These are phyloP conservation scores for Termitomyces sp. DNA, from an alignment of 768 basidiomycete species.

Conservation along the genomic window DNA sequence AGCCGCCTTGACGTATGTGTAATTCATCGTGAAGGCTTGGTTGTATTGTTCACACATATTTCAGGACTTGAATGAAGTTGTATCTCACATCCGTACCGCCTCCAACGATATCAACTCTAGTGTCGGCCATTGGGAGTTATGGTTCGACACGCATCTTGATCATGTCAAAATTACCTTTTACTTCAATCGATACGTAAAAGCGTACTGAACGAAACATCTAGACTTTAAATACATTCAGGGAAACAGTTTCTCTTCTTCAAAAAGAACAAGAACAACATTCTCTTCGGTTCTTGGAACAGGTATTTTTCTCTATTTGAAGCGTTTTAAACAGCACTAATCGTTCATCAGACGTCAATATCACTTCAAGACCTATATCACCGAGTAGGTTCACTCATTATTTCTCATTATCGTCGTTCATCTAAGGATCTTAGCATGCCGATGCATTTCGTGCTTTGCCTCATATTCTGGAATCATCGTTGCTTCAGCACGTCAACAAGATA, in stretches of 20 bases:
- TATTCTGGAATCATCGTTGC: not conserved
- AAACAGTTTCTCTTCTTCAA: not conserved
- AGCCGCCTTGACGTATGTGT: constrained; percentile 19
- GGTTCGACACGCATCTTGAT: not conserved
- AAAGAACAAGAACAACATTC: not conserved
- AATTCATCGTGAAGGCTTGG: not conserved
- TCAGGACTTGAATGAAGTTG: constrained; percentile 12
- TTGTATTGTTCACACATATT: not conserved
- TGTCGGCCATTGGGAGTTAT: not conserved
- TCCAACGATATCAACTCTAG: not conserved
- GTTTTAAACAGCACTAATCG: not conserved
- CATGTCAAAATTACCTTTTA: not conserved
- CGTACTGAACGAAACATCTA: not conserved
- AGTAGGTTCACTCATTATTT: not conserved
- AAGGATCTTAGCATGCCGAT: constrained; percentile 2
- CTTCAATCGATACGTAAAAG: not conserved
- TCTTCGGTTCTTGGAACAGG: constrained; percentile 5
- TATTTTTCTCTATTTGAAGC: not conserved
- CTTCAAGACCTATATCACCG: constrained; percentile 7
- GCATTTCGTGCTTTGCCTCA: constrained; percentile 1
- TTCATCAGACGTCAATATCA: not conserved
- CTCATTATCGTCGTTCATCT: not conserved
- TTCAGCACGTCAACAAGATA: constrained; percentile 2
- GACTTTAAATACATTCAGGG: constrained; percentile 1
- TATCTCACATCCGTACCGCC: constrained; percentile 5